These are phyloP conservation scores for Elongisporangium anandrum DNA, from an alignment of 352 stramenopile genomes.

Conservation along the genomic window DNA sequence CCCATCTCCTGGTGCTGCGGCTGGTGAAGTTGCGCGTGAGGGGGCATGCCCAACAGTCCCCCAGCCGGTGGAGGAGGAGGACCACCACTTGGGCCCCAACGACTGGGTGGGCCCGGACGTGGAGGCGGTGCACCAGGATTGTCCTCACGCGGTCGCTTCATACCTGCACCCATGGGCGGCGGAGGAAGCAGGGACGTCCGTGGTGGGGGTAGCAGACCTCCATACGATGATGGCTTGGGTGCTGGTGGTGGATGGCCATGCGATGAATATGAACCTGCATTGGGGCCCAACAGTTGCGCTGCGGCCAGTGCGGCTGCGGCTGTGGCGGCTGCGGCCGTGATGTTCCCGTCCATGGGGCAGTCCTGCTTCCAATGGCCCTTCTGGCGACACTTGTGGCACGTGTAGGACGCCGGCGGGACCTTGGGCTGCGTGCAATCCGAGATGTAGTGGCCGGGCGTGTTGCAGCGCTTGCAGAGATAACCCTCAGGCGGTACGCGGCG, in stretches of 20 bases:
- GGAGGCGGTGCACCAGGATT: slow-evolving; percentile 6
- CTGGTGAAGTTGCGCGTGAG: neutral
- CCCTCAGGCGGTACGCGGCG: slow-evolving; percentile 60
- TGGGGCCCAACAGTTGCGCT: slow-evolving; percentile 14
- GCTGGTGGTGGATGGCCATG: slow-evolving; percentile 2
- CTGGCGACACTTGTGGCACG: slow-evolving; percentile 84
- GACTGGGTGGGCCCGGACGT: slow-evolving; percentile 12
- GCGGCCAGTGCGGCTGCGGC: slow-evolving; percentile 26
- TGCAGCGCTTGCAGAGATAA: slow-evolving; percentile 86
- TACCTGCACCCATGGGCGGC: slow-evolving; percentile 40
- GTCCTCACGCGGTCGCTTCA: slow-evolving; percentile 35
- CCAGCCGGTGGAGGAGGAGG: slow-evolving; percentile 5
- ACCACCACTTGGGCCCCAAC: slow-evolving; percentile 15
- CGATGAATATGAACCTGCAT: neutral
- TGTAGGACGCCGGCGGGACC: slow-evolving; percentile 74
- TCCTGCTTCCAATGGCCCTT: slow-evolving; percentile 89
- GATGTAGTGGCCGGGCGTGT: slow-evolving; percentile 82
- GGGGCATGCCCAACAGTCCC: slow-evolving; percentile 1
- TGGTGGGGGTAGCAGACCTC: slow-evolving; percentile 31
- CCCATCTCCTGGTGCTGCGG: neutral
- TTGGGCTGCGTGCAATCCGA: slow-evolving; percentile 84
- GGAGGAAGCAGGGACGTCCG: slow-evolving; percentile 32
- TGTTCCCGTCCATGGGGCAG: slow-evolving; percentile 70
- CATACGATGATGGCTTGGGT: slow-evolving; percentile 1
- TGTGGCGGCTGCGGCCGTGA: slow-evolving; percentile 41